Conservation (phyloP, 345 rosid species). For the Boechera stricta region DNA sequence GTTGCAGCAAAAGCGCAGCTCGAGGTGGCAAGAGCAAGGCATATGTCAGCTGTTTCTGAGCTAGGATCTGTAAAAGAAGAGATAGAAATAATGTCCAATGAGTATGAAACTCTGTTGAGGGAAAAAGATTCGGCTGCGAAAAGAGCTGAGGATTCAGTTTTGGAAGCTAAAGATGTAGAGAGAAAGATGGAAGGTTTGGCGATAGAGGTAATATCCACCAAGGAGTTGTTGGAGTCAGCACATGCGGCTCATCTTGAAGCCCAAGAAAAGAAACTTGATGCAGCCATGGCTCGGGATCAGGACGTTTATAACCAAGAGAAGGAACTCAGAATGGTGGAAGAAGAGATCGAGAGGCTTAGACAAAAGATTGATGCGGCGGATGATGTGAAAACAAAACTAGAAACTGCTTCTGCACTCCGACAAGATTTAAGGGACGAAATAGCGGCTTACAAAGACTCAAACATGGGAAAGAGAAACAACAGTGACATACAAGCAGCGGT, state of each 20-base stretch:
- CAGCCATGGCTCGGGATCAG: slow-evolving; percentile 77
- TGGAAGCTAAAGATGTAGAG: slow-evolving; percentile 78
- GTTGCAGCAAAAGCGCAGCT: slow-evolving; percentile 90
- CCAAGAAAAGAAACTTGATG: slow-evolving; percentile 76
- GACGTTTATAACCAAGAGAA: slow-evolving; percentile 78
- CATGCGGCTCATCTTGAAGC: slow-evolving; percentile 89
- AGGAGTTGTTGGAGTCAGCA: slow-evolving; percentile 82
- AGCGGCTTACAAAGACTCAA: slow-evolving; percentile 62
- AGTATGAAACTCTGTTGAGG: slow-evolving; percentile 57
- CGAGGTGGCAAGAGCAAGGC: slow-evolving; percentile 89
- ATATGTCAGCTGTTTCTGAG: slow-evolving; percentile 76
- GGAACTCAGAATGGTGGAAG: slow-evolving; percentile 84
- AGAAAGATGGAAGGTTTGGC: slow-evolving; percentile 77
- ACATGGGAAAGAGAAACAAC: slow-evolving; percentile 52
- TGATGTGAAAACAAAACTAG: slow-evolving; percentile 75
- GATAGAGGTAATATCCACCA: slow-evolving; percentile 74
- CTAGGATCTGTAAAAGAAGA: slow-evolving; percentile 66
- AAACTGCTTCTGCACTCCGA: slow-evolving; percentile 65
- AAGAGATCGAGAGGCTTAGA: slow-evolving; percentile 69
- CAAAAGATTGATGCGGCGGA: slow-evolving; percentile 67
- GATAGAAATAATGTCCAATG: slow-evolving; percentile 58
- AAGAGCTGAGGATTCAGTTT: slow-evolving; percentile 70
- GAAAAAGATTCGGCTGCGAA: slow-evolving; percentile 67
- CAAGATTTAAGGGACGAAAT: slow-evolving; percentile 76
- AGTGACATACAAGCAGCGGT: slow-evolving; percentile 60